A percentile compares a stretch with the other conserved stretches of the same genome.
phyloP scores from a whole-genome alignment of 2,329 filamentous ascomycete species.

The Dactylellina drechsleri region DNA sequence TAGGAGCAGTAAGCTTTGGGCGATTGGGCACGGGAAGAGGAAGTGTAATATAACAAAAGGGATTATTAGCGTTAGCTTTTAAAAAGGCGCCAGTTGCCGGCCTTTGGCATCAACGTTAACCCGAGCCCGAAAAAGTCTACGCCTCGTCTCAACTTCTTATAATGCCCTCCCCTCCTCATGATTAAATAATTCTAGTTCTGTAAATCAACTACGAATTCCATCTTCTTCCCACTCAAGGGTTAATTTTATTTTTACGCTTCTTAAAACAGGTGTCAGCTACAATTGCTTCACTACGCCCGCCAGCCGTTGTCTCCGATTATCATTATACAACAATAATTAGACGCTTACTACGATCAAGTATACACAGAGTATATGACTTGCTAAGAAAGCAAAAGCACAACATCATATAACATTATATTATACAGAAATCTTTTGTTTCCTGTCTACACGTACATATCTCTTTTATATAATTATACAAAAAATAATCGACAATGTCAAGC shows the following conservation, averaged over 20 bases:
- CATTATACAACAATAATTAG: no score
- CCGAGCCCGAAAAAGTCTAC: constrained; percentile 51
- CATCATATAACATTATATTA: no score
- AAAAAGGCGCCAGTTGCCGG: constrained; percentile 39
- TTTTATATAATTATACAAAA: constrained; percentile 1
- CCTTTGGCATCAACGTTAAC: constrained; percentile 35
- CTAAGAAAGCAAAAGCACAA: no score
- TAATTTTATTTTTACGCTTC: neutral
- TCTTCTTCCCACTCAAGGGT: constrained; percentile 12
- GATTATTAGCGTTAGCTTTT: constrained; percentile 47
- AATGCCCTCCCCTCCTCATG: constrained; percentile 7
- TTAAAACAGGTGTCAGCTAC: no score
- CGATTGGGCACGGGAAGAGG: constrained; percentile 28
- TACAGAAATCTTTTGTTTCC: neutral
- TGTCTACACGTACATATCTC: neutral
- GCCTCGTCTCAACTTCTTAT: constrained; percentile 11
- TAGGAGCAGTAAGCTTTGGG: constrained; percentile 35
- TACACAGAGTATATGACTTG: no score
- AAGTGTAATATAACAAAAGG: constrained; percentile 40
- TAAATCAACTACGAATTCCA: no score
- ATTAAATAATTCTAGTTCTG: constrained; percentile 27
- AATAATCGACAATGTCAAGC: constrained; percentile 46
- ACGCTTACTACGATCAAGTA: no score
- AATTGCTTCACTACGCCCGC: no score
- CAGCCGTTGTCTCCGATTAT: no score